Conservation (phyloP, 148 eudicot genomes). For the Silene uniflora region DNA sequence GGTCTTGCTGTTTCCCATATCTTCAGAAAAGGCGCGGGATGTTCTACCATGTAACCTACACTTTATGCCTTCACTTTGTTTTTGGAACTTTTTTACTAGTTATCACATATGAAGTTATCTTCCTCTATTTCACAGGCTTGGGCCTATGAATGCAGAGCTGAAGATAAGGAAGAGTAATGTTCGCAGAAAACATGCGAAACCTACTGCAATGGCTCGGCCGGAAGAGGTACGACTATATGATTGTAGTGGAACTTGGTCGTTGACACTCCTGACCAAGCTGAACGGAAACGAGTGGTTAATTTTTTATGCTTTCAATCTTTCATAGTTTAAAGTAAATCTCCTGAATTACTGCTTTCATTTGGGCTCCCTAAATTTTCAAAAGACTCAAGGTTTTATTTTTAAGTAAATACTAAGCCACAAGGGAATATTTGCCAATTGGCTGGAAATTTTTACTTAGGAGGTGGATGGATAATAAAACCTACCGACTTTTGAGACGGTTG, state of each 20-base stretch:
- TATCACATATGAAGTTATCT: neutral
- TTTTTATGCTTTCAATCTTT: no score
- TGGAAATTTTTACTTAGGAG: no score
- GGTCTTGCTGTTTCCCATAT: slow-evolving; percentile 60
- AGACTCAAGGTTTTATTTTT: neutral
- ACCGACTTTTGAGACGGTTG: no score
- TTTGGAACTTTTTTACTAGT: neutral
- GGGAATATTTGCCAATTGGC: no score
- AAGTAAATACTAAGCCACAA: no score
- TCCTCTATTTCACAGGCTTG: slow-evolving; percentile 48
- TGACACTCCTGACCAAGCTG: neutral
- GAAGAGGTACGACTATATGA: slow-evolving; percentile 57
- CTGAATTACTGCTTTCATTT: no score
- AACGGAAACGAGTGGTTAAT: no score
- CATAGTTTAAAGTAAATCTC: no score
- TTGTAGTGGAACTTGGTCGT: no score
- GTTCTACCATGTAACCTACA: slow-evolving; percentile 56
- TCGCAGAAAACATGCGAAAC: slow-evolving; percentile 47
- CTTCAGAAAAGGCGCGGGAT: slow-evolving; percentile 51
- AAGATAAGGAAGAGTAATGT: slow-evolving; percentile 53
- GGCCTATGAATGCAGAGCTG: slow-evolving; percentile 69
- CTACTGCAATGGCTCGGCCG: slow-evolving; percentile 60
- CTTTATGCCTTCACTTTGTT: neutral
- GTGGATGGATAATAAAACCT: no score
- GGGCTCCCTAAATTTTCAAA: no score